Evolutionary conservation across 1,284 basidiomycete species (phyloP), one percentile per base, ranked within the genome.

Genomic region (Papiliotrema fonsecae): DNA sequence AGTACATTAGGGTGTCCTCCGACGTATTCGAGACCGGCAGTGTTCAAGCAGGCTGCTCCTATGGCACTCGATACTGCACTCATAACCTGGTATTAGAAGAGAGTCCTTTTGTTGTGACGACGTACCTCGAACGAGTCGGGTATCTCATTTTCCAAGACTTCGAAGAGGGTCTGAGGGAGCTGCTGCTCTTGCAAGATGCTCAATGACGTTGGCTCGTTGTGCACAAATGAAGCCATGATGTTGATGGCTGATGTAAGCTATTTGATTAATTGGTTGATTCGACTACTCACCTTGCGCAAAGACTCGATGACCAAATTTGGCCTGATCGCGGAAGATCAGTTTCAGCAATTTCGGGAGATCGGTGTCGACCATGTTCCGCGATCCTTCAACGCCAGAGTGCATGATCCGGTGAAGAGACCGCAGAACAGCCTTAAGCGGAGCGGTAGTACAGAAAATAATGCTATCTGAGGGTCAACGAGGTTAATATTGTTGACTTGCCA

Each of bases 201-300:
- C 49, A 99, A 77, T 13, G 90, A 96, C 0, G 94, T 97, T 10
- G 96, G 96, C 74, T 99, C 96, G 64, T 97, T 99, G 78, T 99
- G 94, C 16, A 98, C 86, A 70, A 99, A 97, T 0, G 92, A 93
- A 5, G 94, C 85, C 85, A 97, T 92, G 68, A 97, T 88, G 73
- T 94, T 94, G 77, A 97, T 90, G 1, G 90, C 90, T 88, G 36
- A n/a, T 39, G 26, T 52, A 26, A 56, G 56, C 43, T 2, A 10
- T 18, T 21, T 14, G 5, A 45, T 31, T 34, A 46, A 36, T 16
- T 19, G 9, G 6, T 13, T 22, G 18, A n/a, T 13, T n/a, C n/a
- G 7, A 27, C 16, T 16, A 50, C 77, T 44, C 70, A 88, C 88
- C 85, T 36, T 90, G 77, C 1, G 89, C 85, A 44, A 94, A 81